Base-by-base conservation (phyloP, 352 stramenopile species). In the Globisporangium cederbergense region DNA sequence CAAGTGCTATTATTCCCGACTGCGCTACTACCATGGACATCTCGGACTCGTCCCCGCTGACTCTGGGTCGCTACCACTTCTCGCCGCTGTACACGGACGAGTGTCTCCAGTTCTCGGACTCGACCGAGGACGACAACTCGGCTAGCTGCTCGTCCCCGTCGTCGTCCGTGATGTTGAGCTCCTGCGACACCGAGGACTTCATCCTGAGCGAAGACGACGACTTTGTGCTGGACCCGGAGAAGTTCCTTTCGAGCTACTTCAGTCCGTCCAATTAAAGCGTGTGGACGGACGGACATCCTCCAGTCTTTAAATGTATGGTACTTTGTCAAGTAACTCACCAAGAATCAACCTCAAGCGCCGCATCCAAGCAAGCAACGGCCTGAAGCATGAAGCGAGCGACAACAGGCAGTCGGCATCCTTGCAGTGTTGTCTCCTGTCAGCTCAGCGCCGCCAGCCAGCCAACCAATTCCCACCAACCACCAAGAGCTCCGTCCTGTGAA, bases 191-290 rank as follows among this genome's bases (percentile, higher is more conserved):
- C 46, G 65, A 71, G 2, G 68, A 67, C 51, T 78, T 76, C 16
- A 66, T 51, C 2, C 76, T 86, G 53, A 73, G 66, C 4, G 81
- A 89, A 42, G 82, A 91, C 71, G 83, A 93, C 52, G 83, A 93
- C 70, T 93, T 95, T 60, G 83, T 95, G 61, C 75, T 95, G 16
- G 86, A 95, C 71, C 86, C 86, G 2, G 82, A 95, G 65, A 93
- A 92, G 65, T 95, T 95, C 58, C 76, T 95, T 22, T 90, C 86
- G 63, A 91, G 79, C 77, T 95, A 95, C 76, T 89, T 95, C 57
- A 75, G 71, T 43, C 79, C 82, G 28, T 42, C 36, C 22, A 60
- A 64, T 38, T 68, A 60, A 51, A 38, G n/a, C 4, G n/a, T 4
- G 59, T 32, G 36, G 36, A 34, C 30, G 43, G 14, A 9, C 18